These are phyloP conservation scores for Podochytrium sp. DNA, from an alignment of 192 early-diverging fungal genomes.

Conservation along the genomic window DNA sequence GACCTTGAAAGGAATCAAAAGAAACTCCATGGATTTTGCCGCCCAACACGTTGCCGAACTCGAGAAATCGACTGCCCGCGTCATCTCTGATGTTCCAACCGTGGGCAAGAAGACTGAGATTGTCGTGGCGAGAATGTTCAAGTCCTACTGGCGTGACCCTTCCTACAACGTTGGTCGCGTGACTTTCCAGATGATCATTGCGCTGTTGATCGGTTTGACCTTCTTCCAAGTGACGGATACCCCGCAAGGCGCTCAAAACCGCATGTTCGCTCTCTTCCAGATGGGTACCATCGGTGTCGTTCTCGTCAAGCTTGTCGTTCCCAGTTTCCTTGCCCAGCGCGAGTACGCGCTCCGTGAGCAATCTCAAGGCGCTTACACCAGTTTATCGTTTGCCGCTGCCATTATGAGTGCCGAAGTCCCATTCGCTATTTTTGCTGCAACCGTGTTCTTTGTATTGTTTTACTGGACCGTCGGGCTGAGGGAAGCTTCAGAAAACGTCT, in stretches of 20 bases:
- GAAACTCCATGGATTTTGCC: slow-evolving; percentile 3
- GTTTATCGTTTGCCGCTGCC: slow-evolving; percentile 65
- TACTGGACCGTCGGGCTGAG: slow-evolving; percentile 79
- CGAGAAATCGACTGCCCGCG: slow-evolving; percentile 36
- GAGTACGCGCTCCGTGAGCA: slow-evolving; percentile 69
- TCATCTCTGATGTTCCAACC: slow-evolving; percentile 45
- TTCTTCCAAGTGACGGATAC: slow-evolving; percentile 67
- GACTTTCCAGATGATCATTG: slow-evolving; percentile 48
- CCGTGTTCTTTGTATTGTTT: slow-evolving; percentile 71
- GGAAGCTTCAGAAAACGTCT: slow-evolving; percentile 44
- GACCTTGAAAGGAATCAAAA: slow-evolving; percentile 51
- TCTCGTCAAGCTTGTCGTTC: slow-evolving; percentile 71
- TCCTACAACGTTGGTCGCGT: slow-evolving; percentile 78
- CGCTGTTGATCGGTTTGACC: slow-evolving; percentile 73
- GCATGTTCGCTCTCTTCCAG: slow-evolving; percentile 74
- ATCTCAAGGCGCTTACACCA: slow-evolving; percentile 69
- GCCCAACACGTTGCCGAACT: not conserved
- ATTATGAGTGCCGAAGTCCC: slow-evolving; percentile 73
- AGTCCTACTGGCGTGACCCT: slow-evolving; percentile 73
- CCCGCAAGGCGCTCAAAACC: slow-evolving; percentile 64
- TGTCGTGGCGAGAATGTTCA: slow-evolving; percentile 67
- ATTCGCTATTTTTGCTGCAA: slow-evolving; percentile 63
- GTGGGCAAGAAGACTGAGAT: slow-evolving; percentile 53
- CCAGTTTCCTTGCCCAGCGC: slow-evolving; percentile 70
- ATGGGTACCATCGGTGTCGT: slow-evolving; percentile 67